phyloP scores from a whole-genome alignment of 306 rosid species.

The Hippophae gyantsensis region DNA sequence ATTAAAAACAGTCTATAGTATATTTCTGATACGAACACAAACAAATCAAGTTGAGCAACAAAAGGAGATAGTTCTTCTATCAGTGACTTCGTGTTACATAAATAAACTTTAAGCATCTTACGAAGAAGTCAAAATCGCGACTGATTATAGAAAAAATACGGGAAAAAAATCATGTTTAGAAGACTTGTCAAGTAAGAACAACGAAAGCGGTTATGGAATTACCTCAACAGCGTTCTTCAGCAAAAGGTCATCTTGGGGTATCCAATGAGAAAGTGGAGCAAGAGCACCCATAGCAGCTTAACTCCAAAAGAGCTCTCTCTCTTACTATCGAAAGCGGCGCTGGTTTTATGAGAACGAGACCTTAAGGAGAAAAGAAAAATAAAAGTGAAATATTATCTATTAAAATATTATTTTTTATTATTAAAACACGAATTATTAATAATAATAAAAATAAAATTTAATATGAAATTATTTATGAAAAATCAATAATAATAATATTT shows the following conservation, averaged over 20 bases:
- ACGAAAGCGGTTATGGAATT: background rate
- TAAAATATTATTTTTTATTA: no score
- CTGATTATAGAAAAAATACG: background rate
- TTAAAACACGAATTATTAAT: no score
- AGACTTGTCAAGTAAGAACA: background rate
- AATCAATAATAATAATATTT: no score
- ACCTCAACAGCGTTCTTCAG: slow-evolving; percentile 91
- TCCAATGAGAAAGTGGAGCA: slow-evolving; percentile 47
- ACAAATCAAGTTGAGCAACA: background rate
- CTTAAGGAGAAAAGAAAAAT: no score
- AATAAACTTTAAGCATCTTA: background rate
- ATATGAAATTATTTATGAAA: no score
- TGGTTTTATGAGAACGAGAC: background rate
- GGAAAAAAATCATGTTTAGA: background rate
- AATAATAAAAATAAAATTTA: no score
- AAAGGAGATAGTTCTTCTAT: background rate
- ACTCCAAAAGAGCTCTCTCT: background rate
- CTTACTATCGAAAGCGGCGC: background rate
- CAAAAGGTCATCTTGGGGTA: slow-evolving; percentile 69
- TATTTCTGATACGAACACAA: background rate
- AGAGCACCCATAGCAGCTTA: slow-evolving; percentile 60
- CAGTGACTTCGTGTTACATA: background rate
- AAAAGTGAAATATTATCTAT: no score
- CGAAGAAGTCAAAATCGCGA: background rate
- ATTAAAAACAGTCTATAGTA: background rate